Percentiles rank a stretch among this genome's conserved stretches.
These are phyloP conservation scores for Agaricus sinodeliciosus DNA, from an alignment of 768 basidiomycete species.

Conservation along the genomic window DNA sequence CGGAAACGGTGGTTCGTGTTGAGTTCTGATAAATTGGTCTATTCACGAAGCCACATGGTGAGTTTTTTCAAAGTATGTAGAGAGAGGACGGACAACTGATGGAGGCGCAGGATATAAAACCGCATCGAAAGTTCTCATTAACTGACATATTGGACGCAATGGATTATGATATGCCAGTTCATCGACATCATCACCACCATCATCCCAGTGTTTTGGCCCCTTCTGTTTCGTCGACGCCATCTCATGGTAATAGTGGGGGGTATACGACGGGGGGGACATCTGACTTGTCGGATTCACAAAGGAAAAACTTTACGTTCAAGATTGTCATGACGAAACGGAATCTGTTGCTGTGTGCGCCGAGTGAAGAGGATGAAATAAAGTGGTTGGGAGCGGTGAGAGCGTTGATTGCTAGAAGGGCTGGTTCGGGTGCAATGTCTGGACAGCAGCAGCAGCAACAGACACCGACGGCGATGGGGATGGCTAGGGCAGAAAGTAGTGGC, in stretches of 20 bases:
- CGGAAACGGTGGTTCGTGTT: conserved; percentile 96
- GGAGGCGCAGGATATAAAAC: conserved; percentile 70
- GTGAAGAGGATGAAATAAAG: conserved; percentile 96
- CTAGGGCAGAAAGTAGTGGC: conserved; percentile 7
- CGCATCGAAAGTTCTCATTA: conserved; percentile 82
- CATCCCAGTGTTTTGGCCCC: conserved; percentile 23
- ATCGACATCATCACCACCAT: conserved; percentile 45
- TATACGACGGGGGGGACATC: conserved; percentile 21
- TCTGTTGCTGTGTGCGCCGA: conserved; percentile 85
- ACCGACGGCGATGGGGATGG: neutral
- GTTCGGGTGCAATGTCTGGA: conserved; percentile 43
- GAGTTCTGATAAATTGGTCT: conserved; percentile 81
- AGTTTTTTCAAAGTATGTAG: conserved; percentile 18
- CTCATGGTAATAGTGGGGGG: neutral
- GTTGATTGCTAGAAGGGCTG: conserved; percentile 71
- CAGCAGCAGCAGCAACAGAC: conserved; percentile 10
- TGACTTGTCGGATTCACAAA: conserved; percentile 22
- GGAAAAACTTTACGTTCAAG: conserved; percentile 71
- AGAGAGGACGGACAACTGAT: too few species aligned
- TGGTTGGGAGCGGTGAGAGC: conserved; percentile 96
- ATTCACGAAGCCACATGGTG: conserved; percentile 95
- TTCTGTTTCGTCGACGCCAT: conserved; percentile 27
- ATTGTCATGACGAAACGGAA: conserved; percentile 93
- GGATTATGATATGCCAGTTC: conserved; percentile 67
- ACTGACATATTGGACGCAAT: conserved; percentile 86